Percentiles rank a stretch among this genome's conserved stretches.
phyloP scores from a whole-genome alignment of 2,329 filamentous ascomycete species.

The Stagonosporopsis rhizophila region DNA sequence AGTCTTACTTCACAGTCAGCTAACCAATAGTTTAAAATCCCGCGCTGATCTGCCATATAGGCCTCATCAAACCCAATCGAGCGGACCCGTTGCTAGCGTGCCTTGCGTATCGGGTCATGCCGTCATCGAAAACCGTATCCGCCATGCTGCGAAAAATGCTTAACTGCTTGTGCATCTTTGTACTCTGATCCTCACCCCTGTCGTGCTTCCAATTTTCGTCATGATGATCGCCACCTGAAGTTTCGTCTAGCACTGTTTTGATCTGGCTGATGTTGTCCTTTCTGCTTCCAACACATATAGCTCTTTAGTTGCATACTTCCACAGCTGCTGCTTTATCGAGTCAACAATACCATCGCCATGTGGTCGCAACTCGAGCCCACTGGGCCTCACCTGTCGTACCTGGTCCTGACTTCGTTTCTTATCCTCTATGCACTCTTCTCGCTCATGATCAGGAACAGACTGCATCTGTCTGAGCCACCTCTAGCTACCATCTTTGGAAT shows the following conservation, averaged over 20 bases:
- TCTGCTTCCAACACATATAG: not conserved
- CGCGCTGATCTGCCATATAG: not conserved
- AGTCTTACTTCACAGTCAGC: no score
- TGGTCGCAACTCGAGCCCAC: slow-evolving; percentile 58
- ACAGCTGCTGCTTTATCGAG: not conserved
- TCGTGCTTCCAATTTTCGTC: not conserved
- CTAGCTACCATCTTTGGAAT: slow-evolving; percentile 57
- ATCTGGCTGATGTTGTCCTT: not conserved
- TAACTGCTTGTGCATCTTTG: slow-evolving; percentile 1
- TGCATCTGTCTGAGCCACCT: slow-evolving; percentile 59
- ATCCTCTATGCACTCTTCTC: slow-evolving; percentile 57
- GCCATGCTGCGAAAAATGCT: slow-evolving; percentile 6
- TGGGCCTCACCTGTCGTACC: slow-evolving; percentile 55
- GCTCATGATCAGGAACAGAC: slow-evolving; percentile 55
- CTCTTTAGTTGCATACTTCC: not conserved
- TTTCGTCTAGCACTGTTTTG: not conserved
- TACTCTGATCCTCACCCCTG: not conserved
- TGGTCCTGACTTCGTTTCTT: slow-evolving; percentile 55
- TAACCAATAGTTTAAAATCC: no score
- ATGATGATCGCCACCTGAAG: slow-evolving; percentile 12
- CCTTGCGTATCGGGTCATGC: slow-evolving; percentile 12
- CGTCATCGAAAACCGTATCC: slow-evolving; percentile 23
- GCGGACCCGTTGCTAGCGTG: slow-evolving; percentile 11
- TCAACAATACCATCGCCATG: not conserved
- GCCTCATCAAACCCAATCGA: slow-evolving; percentile 1